These are phyloP conservation scores for Alternaria rosae DNA, from an alignment of 2,329 filamentous ascomycete genomes.

Conservation along the genomic window DNA sequence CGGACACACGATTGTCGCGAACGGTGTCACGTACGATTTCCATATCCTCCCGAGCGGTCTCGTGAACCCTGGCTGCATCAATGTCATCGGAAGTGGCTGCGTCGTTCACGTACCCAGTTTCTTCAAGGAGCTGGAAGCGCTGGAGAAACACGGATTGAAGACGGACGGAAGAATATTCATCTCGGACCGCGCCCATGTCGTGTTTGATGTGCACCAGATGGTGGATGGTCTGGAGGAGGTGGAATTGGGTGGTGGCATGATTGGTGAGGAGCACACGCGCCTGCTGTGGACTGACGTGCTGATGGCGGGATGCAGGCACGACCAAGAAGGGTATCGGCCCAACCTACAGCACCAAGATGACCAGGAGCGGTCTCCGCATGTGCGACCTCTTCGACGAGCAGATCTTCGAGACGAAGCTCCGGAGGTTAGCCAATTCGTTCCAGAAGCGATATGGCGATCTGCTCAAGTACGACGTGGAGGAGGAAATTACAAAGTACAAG, in stretches of 20 bases:
- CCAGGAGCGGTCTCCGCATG: conserved; percentile 71
- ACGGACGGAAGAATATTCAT: conserved; percentile 68
- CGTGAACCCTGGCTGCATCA: conserved; percentile 73
- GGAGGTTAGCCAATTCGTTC: conserved; percentile 67
- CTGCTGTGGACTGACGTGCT: conserved; percentile 15
- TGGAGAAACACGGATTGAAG: conserved; percentile 68
- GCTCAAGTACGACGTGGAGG: conserved; percentile 71
- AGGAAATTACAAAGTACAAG: conserved; percentile 70
- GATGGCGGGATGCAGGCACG: conserved; percentile 55
- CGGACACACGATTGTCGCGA: conserved; percentile 53
- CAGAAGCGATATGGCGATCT: conserved; percentile 74
- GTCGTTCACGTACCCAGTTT: conserved; percentile 74
- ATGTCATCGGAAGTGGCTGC: conserved; percentile 72
- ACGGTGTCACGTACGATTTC: conserved; percentile 56
- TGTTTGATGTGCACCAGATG: conserved; percentile 70
- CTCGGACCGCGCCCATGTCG: conserved; percentile 68
- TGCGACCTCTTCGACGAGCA: conserved; percentile 72
- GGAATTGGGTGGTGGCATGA: conserved; percentile 58
- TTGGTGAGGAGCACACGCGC: conserved; percentile 35
- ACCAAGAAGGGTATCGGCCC: conserved; percentile 63
- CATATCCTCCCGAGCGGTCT: conserved; percentile 66
- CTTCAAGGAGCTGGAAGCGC: conserved; percentile 69
- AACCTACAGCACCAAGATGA: conserved; percentile 69
- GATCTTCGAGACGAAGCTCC: conserved; percentile 71
- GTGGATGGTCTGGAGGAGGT: conserved; percentile 74